Evolutionary conservation across 495 filamentous ascomycete genomes (phyloP), one percentile per base, ranked within the genome.

Genomic region (Bathelium albidoporum): DNA sequence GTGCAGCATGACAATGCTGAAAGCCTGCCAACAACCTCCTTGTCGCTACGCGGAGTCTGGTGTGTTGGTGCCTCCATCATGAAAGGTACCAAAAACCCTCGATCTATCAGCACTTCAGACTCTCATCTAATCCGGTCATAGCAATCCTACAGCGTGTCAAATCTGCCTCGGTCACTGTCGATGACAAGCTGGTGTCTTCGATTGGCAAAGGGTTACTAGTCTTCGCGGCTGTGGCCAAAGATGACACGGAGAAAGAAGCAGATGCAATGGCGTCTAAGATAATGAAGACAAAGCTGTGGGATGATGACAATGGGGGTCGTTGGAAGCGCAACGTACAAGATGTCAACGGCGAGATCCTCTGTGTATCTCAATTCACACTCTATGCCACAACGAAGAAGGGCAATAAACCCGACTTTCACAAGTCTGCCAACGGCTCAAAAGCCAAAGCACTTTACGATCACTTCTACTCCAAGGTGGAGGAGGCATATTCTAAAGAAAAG

Each of bases 351-450:
- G 92, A 97, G 73, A 81, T 99, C 14, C 85, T 99, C 2, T 96
- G 91, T 71, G 95, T 99, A n/a, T 97, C 95, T 10, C 95, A 99
- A 75, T 99, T 99, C 71, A 99, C 95, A 12, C 84, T 99, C 34
- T 85, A 93, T 44, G 95, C 89, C 60, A 87, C 86, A 53, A 90
- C 91, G 36, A 96, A 91, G 73, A 97, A 97, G 74, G 93, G 93
- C 65, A 89, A 83, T 70, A 96, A 96, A 74, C 95, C 95, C 16
- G 89, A 95, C 72, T 99, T 99, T 68, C 95, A 96, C 72, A 88
- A 88, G 24, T 93, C 95, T 16, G 84, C 92, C 65, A 82, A 82
- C 36, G 85, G 86, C 26, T 82, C 88, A 1, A 81, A 89, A 31
- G 94, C 95, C 14, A 89, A 84, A 64, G 80, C 78, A 36, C 79